Evolutionary conservation across 495 filamentous ascomycete genomes (phyloP).

Genomic region (Cercophora newfieldiana): DNA sequence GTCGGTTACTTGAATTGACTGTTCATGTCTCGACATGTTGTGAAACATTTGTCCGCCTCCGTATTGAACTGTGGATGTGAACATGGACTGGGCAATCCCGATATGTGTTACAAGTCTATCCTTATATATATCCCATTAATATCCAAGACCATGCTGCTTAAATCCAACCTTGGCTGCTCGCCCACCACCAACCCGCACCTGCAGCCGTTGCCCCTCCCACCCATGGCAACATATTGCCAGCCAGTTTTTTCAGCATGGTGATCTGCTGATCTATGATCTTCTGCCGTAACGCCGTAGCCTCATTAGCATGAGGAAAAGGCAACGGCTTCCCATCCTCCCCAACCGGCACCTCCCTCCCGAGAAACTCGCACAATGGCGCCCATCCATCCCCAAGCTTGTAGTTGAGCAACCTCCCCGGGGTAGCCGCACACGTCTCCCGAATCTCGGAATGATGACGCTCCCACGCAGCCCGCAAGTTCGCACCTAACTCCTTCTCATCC

Average conservation of each 20-base stretch:
- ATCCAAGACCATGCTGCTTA: no score
- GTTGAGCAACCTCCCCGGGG: slow-evolving; percentile 40
- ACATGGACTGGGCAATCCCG: no score
- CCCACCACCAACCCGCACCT: background rate
- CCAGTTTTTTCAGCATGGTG: slow-evolving; percentile 1
- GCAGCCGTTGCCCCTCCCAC: background rate
- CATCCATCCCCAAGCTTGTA: slow-evolving; percentile 47
- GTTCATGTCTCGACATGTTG: no score
- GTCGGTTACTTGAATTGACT: no score
- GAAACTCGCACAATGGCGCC: slow-evolving; percentile 47
- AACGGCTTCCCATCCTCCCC: slow-evolving; percentile 19
- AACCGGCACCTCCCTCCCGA: slow-evolving; percentile 40
- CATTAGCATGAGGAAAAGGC: slow-evolving; percentile 46
- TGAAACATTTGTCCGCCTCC: no score
- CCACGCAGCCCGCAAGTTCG: slow-evolving; percentile 20
- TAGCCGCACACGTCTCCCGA: slow-evolving; percentile 24
- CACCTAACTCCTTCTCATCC: slow-evolving; percentile 18
- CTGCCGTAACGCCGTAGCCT: slow-evolving; percentile 18
- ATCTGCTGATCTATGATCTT: slow-evolving; percentile 8
- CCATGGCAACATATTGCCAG: background rate
- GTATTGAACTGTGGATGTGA: no score
- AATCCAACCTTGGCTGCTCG: no score
- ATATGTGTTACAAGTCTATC: no score
- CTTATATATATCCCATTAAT: no score
- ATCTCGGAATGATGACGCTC: slow-evolving; percentile 32